Evolutionary conservation across 768 basidiomycete genomes (phyloP).

Genomic region (Suillus subalutaceus): DNA sequence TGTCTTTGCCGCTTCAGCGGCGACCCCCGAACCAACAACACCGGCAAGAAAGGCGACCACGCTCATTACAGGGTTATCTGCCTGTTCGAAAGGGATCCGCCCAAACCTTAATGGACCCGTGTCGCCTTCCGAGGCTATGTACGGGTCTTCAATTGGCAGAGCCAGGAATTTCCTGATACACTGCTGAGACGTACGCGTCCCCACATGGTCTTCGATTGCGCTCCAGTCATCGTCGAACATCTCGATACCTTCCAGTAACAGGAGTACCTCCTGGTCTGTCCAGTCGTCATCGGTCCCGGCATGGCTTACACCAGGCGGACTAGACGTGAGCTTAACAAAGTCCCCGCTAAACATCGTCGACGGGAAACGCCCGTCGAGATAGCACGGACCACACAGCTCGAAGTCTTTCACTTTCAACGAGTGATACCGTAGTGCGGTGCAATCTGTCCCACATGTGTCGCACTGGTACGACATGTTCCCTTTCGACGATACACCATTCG

Average conservation of each 20-base stretch:
- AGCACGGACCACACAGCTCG: constrained; percentile 90
- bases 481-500: constrained; percentile 52
- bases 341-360: constrained; percentile 96
- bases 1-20: constrained; percentile 91
- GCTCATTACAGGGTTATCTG: constrained; percentile 98
- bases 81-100: constrained; percentile 87
- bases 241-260: constrained; percentile 94
- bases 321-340: constrained; percentile 81
- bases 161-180: constrained; percentile 96
- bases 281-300: constrained; percentile 68
- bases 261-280: constrained; percentile 87
- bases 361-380: constrained; percentile 96
- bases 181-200: constrained; percentile 88
- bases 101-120: constrained; percentile 77
- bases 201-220: constrained; percentile 90
- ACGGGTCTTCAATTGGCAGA: constrained; percentile 95
- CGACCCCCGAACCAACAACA: constrained; percentile 87
- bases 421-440: constrained; percentile 86
- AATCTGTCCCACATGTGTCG: constrained; percentile 95
- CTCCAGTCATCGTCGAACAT: constrained; percentile 99
- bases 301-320: constrained; percentile 34
- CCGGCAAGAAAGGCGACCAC: constrained; percentile 97
- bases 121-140: constrained; percentile 75
- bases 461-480: constrained; percentile 70
- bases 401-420: constrained; percentile 91